These are phyloP conservation scores for Psidium friedrichsthalianum DNA, from an alignment of 345 rosid genomes.

Conservation along the genomic window DNA sequence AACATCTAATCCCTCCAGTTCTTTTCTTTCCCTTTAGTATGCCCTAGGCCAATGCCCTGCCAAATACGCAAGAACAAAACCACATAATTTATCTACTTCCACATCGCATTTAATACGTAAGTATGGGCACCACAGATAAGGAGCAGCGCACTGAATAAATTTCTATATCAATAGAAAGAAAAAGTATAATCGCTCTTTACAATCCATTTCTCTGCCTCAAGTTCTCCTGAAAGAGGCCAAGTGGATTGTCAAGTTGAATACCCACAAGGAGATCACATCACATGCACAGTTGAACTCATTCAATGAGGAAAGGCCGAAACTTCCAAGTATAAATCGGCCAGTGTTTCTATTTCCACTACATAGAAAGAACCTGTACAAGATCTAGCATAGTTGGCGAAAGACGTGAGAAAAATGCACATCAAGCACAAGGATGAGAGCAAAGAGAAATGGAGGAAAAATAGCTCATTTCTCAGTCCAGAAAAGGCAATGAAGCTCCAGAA, in stretches of 20 bases:
- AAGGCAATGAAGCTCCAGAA: not conserved
- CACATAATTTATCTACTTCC: not conserved
- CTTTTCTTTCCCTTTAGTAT: not conserved
- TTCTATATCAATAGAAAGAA: not conserved
- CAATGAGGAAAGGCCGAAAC: not conserved
- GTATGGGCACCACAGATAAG: not conserved
- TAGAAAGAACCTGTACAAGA: not conserved
- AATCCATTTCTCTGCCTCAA: not conserved
- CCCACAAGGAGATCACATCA: not conserved
- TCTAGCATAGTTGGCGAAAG: not conserved
- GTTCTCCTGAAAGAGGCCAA: not conserved
- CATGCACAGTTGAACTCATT: not conserved
- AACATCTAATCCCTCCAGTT: not conserved
- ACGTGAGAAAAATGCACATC: not conserved
- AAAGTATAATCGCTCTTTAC: not conserved
- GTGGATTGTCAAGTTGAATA: not conserved
- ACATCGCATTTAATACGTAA: not conserved
- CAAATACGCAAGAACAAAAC: not conserved
- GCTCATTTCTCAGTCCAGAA: not conserved
- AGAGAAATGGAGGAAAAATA: not conserved
- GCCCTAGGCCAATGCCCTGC: not conserved
- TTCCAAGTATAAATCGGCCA: not conserved
- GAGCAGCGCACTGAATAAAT: not conserved
- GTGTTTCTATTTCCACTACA: not conserved
- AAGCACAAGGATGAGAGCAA: not conserved